phyloP scores from a whole-genome alignment of 257 asterid genomes.

The Linaria vulgaris region DNA sequence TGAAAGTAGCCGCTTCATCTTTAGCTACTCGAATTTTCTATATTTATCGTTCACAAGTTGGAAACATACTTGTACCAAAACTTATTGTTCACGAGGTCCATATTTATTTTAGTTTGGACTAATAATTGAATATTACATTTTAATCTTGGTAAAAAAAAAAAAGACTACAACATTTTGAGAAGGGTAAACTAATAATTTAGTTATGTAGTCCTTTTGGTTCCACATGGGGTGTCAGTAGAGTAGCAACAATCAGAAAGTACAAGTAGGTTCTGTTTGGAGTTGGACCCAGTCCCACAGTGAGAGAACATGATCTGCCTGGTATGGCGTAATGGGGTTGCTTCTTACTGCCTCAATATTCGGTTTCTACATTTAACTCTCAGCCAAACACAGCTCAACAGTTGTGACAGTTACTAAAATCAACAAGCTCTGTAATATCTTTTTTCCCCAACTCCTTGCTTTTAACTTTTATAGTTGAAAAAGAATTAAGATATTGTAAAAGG shows the following conservation, averaged over 20 bases:
- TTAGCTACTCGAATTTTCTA: too few relatives aligned
- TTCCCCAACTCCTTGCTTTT: background rate
- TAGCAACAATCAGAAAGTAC: constrained; percentile 25
- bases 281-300: background rate
- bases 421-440: background rate
- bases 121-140: too few relatives aligned
- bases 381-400: constrained; percentile 23
- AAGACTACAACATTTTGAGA: too few relatives aligned
- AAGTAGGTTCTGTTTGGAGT: constrained; percentile 15
- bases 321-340: background rate
- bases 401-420: too few relatives aligned
- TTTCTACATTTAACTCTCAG: constrained; percentile 24
- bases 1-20: too few relatives aligned
- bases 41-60: too few relatives aligned
- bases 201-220: background rate
- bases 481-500: constrained; percentile 19
- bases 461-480: constrained; percentile 11
- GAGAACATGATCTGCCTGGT: constrained; percentile 24
- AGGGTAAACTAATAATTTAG: background rate
- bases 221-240: constrained; percentile 36
- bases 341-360: constrained; percentile 24
- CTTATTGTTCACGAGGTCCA: too few relatives aligned
- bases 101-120: too few relatives aligned
- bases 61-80: too few relatives aligned
- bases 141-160: too few relatives aligned